phyloP scores from a whole-genome alignment of 225 moss, liverwort and hornwort species.

The Pleurozium schreberi region DNA sequence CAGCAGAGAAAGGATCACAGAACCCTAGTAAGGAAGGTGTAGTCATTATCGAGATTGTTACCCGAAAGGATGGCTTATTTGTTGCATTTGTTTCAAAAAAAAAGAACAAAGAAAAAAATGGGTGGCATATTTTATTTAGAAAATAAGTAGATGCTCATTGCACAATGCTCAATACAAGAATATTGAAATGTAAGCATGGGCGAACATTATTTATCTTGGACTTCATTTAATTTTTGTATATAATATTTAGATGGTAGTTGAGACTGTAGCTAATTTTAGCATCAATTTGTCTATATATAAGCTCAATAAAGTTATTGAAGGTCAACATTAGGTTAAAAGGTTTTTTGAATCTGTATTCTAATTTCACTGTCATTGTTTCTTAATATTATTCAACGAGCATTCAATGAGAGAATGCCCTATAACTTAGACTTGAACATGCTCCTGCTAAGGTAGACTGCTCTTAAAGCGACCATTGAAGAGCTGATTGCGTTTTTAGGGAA shows the following conservation, averaged over 20 bases:
- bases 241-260: background rate
- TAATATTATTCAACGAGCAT: background rate
- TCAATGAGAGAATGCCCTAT: background rate
- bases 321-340: no score
- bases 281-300: background rate
- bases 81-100: no score
- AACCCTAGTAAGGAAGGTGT: no score
- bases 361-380: background rate
- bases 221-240: background rate
- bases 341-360: no score
- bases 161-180: background rate
- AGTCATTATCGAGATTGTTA: no score
- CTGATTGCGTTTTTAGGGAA: no score
- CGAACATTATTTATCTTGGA: background rate
- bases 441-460: no score
- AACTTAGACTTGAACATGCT: background rate
- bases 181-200: background rate
- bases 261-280: background rate
- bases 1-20: background rate
- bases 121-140: no score
- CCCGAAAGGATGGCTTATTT: rapidly evolving
- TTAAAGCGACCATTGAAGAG: no score
- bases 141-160: background rate
- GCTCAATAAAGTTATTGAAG: no score
- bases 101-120: no score